phyloP scores from a whole-genome alignment of 2,329 filamentous ascomycete genomes.

The Hymenoscyphus fraxineus region DNA sequence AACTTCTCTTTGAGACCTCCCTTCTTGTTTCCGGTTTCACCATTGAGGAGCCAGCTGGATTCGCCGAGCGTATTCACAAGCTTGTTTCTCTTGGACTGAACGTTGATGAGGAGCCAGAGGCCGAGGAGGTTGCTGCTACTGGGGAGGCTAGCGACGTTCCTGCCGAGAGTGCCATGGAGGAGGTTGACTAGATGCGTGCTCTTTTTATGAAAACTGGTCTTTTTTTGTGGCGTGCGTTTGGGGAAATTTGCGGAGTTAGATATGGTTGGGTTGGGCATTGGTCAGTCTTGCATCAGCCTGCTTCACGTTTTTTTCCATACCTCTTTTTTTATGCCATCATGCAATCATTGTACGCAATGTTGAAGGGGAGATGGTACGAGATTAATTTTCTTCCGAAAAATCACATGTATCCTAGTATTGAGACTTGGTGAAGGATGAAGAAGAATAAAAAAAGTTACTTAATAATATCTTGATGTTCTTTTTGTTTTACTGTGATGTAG shows the following conservation, averaged over 20 bases:
- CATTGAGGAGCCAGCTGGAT: conserved; percentile 96
- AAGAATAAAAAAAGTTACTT: conserved; percentile 4
- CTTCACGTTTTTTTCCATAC: conserved; percentile 16
- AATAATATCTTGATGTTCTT: neutral
- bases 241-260: conserved; percentile 31
- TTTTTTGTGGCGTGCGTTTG: conserved; percentile 12
- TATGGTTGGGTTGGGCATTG: conserved; percentile 27
- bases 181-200: conserved; percentile 77
- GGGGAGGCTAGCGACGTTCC: conserved; percentile 54
- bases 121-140: conserved; percentile 57
- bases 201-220: conserved; percentile 14
- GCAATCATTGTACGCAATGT: conserved; percentile 10
- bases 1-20: conserved; percentile 98
- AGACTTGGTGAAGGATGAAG: neutral
- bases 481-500: neutral
- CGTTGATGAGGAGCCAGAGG: conserved; percentile 90
- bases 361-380: neutral
- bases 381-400: conserved; percentile 15
- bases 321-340: conserved; percentile 1
- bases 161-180: conserved; percentile 89
- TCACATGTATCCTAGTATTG: conserved; percentile 6
- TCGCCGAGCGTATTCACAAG: conserved; percentile 99
- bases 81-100: conserved; percentile 96
- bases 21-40: conserved; percentile 98
- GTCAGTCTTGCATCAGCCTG: conserved; percentile 24